phyloP scores from a whole-genome alignment of 73 alveolate genomes.

The Paramecium sonneborni region DNA sequence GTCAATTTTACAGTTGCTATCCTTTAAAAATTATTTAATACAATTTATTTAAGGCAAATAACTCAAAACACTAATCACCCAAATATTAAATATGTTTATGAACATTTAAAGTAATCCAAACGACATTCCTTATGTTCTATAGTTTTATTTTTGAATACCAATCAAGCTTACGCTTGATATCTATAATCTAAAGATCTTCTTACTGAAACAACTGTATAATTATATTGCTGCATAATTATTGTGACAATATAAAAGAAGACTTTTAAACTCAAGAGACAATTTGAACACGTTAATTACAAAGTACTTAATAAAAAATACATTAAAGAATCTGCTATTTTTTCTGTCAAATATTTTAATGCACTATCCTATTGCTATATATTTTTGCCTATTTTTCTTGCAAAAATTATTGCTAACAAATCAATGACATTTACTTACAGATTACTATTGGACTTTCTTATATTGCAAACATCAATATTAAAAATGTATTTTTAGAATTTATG shows the following conservation, averaged over 20 bases:
- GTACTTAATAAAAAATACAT: not conserved
- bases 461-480: not conserved
- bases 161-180: conserved; percentile 25
- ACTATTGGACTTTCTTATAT: not conserved
- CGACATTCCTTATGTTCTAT: not conserved
- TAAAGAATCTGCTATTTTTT: not conserved
- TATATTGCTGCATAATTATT: not conserved
- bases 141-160: not conserved
- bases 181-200: not conserved
- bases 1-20: not conserved
- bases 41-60: not conserved
- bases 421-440: not conserved
- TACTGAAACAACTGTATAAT: not conserved
- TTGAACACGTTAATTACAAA: not conserved
- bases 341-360: not conserved
- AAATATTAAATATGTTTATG: not conserved
- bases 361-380: not conserved
- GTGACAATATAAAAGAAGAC: not conserved
- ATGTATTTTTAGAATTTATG: not conserved
- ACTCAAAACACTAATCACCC: conserved; percentile 38
- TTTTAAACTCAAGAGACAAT: not conserved
- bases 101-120: conserved; percentile 37
- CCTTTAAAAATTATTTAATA: not conserved
- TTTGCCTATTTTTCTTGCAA: not conserved
- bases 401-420: not conserved